Evolutionary conservation across 2,329 filamentous ascomycete genomes (phyloP).

Genomic region (Bipolaris sorokiniana): DNA sequence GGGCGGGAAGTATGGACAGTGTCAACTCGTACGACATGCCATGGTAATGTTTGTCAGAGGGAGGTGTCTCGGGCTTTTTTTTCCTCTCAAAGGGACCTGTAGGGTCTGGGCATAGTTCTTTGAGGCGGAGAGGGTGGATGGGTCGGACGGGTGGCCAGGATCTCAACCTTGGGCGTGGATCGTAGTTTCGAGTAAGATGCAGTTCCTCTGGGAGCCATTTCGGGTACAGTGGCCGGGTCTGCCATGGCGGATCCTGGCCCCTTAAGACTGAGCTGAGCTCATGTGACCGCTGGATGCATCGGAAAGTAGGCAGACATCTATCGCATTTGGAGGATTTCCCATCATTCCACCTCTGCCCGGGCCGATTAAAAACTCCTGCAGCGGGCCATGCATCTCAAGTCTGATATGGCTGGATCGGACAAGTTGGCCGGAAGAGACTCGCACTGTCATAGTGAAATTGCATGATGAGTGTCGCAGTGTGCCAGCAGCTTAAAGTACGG

Average conservation of each 20-base stretch:
- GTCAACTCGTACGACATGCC: neutral
- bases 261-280: neutral
- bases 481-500: constrained; percentile 1
- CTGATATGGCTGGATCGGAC: neutral
- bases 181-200: neutral
- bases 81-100: neutral
- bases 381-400: neutral
- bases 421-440: neutral
- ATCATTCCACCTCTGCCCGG: constrained; percentile 14
- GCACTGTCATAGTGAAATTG: neutral
- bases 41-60: neutral
- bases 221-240: neutral
- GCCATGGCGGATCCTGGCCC: neutral
- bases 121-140: neutral
- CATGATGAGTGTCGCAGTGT: neutral
- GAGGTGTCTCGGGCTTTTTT: neutral
- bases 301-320: constrained; percentile 2
- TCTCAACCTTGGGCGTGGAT: constrained; percentile 5
- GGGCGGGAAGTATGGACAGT: neutral
- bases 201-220: neutral
- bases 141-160: neutral
- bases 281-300: neutral
- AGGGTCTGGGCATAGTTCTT: neutral
- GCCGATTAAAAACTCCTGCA: neutral
- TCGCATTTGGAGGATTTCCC: constrained; percentile 11